Conservation (phyloP, 768 basidiomycete species). For the Suillus paluster region DNA sequence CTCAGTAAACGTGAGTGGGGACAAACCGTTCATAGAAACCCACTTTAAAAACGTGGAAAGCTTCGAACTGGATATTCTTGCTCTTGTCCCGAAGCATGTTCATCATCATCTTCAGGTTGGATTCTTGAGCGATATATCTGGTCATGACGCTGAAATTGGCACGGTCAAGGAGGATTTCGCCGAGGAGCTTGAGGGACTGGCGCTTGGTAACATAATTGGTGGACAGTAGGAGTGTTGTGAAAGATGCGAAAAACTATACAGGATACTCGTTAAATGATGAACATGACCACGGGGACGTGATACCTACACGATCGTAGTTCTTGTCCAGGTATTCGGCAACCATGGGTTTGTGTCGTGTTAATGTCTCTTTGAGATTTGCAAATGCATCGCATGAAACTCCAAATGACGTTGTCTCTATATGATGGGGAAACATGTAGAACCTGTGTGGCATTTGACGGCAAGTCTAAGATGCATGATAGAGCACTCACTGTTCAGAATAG, state of each 20-base stretch:
- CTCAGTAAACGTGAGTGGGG: neutral
- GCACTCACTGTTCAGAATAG: conserved; percentile 88
- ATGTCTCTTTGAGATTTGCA: conserved; percentile 95
- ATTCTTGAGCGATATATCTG: conserved; percentile 91
- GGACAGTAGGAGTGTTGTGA: conserved; percentile 90
- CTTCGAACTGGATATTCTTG: conserved; percentile 99
- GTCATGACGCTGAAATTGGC: conserved; percentile 99
- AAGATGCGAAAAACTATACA: conserved; percentile 90
- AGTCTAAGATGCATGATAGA: conserved; percentile 3
- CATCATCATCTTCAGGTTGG: conserved; percentile 99
- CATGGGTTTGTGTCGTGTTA: conserved; percentile 98
- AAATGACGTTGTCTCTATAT: conserved; percentile 97
- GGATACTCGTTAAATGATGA: neutral
- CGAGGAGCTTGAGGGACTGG: conserved; percentile 96
- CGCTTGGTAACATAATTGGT: conserved; percentile 99
- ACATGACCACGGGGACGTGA: neutral
- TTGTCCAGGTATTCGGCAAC: conserved; percentile 96
- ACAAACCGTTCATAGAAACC: conserved; percentile 20
- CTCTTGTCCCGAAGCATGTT: conserved; percentile 97
- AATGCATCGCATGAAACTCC: conserved; percentile 98
- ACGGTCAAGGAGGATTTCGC: conserved; percentile 96
- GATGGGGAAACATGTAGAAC: conserved; percentile 95
- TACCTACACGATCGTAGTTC: conserved; percentile 90
- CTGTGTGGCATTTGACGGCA: conserved; percentile 41
- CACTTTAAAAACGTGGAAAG: conserved; percentile 99